These are phyloP conservation scores for Peronospora belbahrii DNA, from an alignment of 352 stramenopile species.

Conservation along the genomic window DNA sequence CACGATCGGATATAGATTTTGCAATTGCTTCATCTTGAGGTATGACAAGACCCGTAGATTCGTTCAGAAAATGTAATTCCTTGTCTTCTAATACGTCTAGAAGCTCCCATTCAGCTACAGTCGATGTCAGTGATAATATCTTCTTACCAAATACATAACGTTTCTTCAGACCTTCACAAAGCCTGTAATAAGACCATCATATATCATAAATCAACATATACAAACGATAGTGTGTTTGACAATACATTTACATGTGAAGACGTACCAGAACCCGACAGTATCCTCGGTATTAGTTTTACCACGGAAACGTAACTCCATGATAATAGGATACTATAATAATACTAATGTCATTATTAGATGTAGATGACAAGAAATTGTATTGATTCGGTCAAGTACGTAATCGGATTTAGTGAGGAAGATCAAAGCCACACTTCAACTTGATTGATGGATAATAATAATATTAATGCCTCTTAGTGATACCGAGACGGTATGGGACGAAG, in stretches of 20 bases:
- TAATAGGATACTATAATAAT: background rate
- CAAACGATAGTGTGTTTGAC: too few relatives aligned
- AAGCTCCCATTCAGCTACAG: slow-evolving; percentile 47
- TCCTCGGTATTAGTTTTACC: slow-evolving; percentile 37
- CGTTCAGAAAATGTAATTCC: slow-evolving; percentile 64
- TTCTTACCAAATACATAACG: slow-evolving; percentile 41
- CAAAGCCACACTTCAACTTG: slow-evolving; percentile 33
- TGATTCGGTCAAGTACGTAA: slow-evolving; percentile 19
- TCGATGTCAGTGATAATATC: slow-evolving; percentile 33
- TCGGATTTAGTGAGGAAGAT: background rate
- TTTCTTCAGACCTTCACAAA: slow-evolving; percentile 70
- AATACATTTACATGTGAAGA: too few relatives aligned
- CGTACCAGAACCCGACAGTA: slow-evolving; percentile 61
- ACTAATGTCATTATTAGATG: slow-evolving; percentile 1
- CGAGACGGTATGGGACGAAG: slow-evolving; percentile 33
- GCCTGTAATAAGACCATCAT: slow-evolving; percentile 36
- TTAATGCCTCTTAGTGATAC: slow-evolving; percentile 19
- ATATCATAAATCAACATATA: too few relatives aligned
- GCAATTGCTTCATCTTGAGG: slow-evolving; percentile 45
- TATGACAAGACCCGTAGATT: slow-evolving; percentile 64
- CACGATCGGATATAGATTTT: slow-evolving; percentile 52
- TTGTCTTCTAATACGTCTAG: slow-evolving; percentile 25
- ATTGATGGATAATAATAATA: background rate
- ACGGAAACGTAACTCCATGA: slow-evolving; percentile 42
- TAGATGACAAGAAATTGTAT: too few relatives aligned